Evolutionary conservation across 1,139 yeast genomes (phyloP), one percentile per base, ranked within the genome.

Genomic region (Yamadazyma epiphylla): DNA sequence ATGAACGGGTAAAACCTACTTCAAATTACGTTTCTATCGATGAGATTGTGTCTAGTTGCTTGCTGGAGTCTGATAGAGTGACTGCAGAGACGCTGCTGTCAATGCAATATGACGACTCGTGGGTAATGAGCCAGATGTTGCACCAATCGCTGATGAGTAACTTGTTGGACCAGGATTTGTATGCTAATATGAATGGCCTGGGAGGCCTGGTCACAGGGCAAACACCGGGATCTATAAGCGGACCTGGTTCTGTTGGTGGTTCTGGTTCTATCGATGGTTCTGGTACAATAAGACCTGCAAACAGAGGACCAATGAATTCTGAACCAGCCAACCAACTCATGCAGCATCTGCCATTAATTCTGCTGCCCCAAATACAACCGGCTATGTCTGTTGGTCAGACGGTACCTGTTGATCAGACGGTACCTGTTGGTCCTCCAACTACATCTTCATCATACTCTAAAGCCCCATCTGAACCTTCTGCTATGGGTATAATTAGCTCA

Each of bases 31-130:
- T 72, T 9, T 76, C 83, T n/a, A 74, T 76, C 30, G 80, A 73
- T 36, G 85, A 79, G 41, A 69, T 78, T 27, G 76, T 78, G 4
- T 77, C 77, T 15, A 73, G 82, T 49, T 77, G 84, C 42, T 60
- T 76, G 8, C 71, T 72, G 48, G 80, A 74, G 34, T 40, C 51
- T 0, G 28, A 30, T 12, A n/a, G n/a, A n/a, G n/a, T n/a, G n/a
- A n/a, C n/a, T n/a, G n/a, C n/a, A n/a, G n/a, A n/a, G n/a, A n/a
- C n/a, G n/a, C n/a, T n/a, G n/a, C n/a, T n/a, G n/a, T n/a, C n/a
- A n/a, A n/a, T n/a, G n/a, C n/a, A n/a, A n/a, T 14, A 26, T 12
- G 37, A 30, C 26, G 43, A 41, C 15, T 37, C 31, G 20, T 42
- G 46, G 46, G 34, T 39, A 14, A 41, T 42, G 43, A 42, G 32